Conservation (phyloP, 2,329 filamentous ascomycete genomes). For the Sordariomycetes sp. region DNA sequence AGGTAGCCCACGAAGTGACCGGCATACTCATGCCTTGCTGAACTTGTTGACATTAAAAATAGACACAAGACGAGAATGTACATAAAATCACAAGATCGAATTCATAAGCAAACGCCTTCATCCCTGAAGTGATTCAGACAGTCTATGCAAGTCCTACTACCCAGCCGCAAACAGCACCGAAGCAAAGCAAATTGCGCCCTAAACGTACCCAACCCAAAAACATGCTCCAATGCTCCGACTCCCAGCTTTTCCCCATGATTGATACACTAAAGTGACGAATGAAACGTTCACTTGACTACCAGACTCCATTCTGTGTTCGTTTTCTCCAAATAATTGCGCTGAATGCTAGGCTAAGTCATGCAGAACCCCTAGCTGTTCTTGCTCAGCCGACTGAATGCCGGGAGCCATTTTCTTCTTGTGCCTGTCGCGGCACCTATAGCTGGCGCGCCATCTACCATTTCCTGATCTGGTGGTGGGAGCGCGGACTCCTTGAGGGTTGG, state of each 20-base stretch:
- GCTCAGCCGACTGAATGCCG: constrained; percentile 17
- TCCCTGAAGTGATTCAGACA: constrained; percentile 5
- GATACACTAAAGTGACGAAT: neutral
- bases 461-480: constrained; percentile 1
- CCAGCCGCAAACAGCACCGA: neutral
- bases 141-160: constrained; percentile 2
- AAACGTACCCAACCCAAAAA: no score
- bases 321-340: no score
- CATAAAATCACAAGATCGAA: neutral
- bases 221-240: neutral
- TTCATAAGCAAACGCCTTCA: neutral
- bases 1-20: no score
- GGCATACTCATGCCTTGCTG: no score
- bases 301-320: neutral
- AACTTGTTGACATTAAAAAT: neutral
- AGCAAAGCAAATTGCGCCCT: neutral
- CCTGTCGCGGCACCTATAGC: constrained; percentile 10
- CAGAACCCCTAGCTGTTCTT: constrained; percentile 9
- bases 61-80: neutral
- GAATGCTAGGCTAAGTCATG: no score
- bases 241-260: neutral
- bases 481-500: no score
- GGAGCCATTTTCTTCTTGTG: constrained; percentile 24
- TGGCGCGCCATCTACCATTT: constrained; percentile 2
- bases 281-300: neutral